These are phyloP conservation scores for Tillandsia leiboldiana DNA, from an alignment of 176 grass and related monocot genomes.

Conservation along the genomic window DNA sequence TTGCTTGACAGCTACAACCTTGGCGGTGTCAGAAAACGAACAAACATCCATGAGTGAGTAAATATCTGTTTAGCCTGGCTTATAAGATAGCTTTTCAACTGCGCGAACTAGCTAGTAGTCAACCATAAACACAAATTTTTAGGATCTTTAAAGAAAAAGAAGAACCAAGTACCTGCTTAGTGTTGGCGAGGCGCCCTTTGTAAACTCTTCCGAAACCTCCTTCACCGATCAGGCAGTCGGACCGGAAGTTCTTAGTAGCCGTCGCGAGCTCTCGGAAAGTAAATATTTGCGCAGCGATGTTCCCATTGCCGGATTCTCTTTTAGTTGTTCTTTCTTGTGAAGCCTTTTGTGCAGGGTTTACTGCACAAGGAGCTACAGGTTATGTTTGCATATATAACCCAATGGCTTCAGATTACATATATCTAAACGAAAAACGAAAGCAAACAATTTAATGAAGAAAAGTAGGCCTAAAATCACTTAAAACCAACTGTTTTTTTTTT, in stretches of 20 bases:
- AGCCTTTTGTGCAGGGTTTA: slow-evolving; percentile 10
- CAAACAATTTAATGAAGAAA: background rate
- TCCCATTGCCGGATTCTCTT: slow-evolving; percentile 27
- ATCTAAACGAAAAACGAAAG: slow-evolving; percentile 1
- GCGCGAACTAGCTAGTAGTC: too few relatives aligned
- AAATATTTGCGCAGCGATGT: slow-evolving; percentile 42
- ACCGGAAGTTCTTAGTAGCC: slow-evolving; percentile 59
- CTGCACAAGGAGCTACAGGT: slow-evolving; percentile 27
- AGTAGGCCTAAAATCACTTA: background rate
- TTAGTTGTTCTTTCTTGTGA: slow-evolving; percentile 26
- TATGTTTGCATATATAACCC: background rate
- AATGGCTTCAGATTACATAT: background rate
- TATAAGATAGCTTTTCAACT: too few relatives aligned
- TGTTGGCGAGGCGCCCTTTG: slow-evolving; percentile 50
- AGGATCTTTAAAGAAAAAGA: background rate
- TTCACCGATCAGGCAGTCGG: slow-evolving; percentile 56
- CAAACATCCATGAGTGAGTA: background rate
- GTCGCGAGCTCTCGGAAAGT: slow-evolving; percentile 67
- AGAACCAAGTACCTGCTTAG: slow-evolving; percentile 47
- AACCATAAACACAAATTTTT: background rate
- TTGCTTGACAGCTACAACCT: slow-evolving; percentile 89
- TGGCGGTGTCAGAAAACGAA: background rate
- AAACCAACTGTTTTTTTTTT: too few relatives aligned
- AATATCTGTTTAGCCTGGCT: too few relatives aligned
- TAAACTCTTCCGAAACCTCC: slow-evolving; percentile 94